Conservation (phyloP, 2,329 filamentous ascomycete genomes). For the Seiridium cupressi region DNA sequence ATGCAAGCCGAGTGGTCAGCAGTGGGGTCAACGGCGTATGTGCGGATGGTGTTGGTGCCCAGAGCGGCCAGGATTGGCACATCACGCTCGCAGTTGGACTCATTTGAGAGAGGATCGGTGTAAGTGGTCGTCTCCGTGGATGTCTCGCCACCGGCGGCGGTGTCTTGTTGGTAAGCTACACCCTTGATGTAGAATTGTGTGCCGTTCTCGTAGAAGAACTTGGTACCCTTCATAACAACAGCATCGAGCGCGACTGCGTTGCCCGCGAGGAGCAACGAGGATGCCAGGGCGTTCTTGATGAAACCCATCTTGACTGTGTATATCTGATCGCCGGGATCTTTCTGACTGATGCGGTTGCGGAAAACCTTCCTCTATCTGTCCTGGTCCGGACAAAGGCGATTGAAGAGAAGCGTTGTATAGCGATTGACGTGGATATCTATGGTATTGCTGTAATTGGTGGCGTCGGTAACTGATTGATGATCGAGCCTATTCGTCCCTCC, state of each 20-base stretch:
- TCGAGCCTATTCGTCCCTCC: not conserved
- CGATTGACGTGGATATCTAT: not conserved
- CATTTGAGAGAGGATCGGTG: constrained; percentile 67
- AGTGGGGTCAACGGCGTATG: constrained; percentile 72
- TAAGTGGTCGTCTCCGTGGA: constrained; percentile 44
- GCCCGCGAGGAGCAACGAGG: constrained; percentile 24
- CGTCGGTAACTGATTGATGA: not conserved
- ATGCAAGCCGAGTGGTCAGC: constrained; percentile 69
- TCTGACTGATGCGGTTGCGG: not conserved
- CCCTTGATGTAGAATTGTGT: constrained; percentile 62
- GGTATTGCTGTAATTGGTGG: not conserved
- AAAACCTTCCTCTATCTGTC: not conserved
- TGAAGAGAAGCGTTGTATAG: not conserved
- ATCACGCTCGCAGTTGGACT: constrained; percentile 64
- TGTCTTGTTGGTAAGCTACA: constrained; percentile 74
- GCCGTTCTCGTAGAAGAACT: constrained; percentile 69
- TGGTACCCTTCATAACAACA: constrained; percentile 31
- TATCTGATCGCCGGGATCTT: not conserved
- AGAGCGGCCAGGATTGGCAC: constrained; percentile 66
- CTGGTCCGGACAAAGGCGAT: not conserved
- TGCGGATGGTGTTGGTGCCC: constrained; percentile 72
- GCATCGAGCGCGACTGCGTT: constrained; percentile 25
- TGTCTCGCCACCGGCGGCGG: constrained; percentile 36
- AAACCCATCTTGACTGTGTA: constrained; percentile 22
- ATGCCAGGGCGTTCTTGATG: constrained; percentile 24